Evolutionary conservation across 2,329 filamentous ascomycete species (phyloP), one percentile per base, ranked within the genome.

Genomic region (Teratosphaeria gauchensis): DNA sequence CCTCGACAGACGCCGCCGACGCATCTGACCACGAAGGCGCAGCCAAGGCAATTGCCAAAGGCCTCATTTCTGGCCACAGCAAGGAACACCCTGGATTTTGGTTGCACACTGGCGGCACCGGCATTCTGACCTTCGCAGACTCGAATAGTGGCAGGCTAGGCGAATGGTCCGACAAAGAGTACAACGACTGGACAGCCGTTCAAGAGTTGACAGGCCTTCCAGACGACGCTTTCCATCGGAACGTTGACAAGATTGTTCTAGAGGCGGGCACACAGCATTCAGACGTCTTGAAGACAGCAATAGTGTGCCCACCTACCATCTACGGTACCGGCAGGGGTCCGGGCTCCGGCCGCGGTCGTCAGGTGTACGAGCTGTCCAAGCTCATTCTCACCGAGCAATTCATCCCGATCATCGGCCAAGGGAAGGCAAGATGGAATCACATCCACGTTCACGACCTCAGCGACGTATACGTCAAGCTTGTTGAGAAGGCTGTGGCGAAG

Each of bases 171-270:
- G 74, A 77, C 24, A 79, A 79, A 61, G 71, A 76, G 1, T 87
- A 84, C 72, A 76, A 85, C 67, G 86, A 88, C 65, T 79, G 83
- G 69, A 74, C 79, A 14, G 81, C 81, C 54, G 77, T 88, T 42
- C 73, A 76, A 12, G 79, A 81, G 52, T 58, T 72, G 28, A 75
- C 81, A 1, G 77, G 68, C 11, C 66, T 88, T 0, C 84, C 84
- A 0, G 81, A 84, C 66, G 66, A 72, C 0, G 84, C 80, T 9
- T 69, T 79, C 46, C 88, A 92, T 74, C 82, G 86, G 14, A 78
- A 86, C 66, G 82, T 90, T 3, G 88, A 92, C 72, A 82, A 84
- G 69, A 77, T 89, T 46, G 82, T 91, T 14, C 74, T 87, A 0
- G 76, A 72, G 1, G 77, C 80, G 0, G 77, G 74, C 3, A 70